Conservation (phyloP, 164 flowering plant genomes). For the Vitis vinifera region DNA sequence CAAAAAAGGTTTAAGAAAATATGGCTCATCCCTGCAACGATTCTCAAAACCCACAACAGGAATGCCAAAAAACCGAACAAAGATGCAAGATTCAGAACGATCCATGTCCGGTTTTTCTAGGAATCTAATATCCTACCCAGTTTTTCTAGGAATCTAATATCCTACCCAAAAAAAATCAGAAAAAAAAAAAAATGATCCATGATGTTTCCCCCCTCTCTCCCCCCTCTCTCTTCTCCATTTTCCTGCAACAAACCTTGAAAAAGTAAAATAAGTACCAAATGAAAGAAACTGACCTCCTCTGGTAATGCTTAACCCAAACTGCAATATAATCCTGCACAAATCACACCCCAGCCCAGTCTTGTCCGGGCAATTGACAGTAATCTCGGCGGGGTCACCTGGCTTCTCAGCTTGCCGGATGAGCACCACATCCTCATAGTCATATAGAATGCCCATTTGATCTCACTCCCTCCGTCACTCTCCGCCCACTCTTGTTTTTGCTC, state of each 20-base stretch:
- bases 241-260: not conserved
- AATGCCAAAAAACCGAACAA: no score
- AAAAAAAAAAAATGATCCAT: no score
- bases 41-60: no score
- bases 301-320: conserved; percentile 31
- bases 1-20: no score
- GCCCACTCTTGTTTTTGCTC: not conserved
- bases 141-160: no score
- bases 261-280: not conserved
- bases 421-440: conserved; percentile 19
- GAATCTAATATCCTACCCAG: no score
- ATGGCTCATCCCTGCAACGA: no score
- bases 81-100: no score
- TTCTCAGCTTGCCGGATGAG: conserved; percentile 18
- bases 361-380: conserved; percentile 39
- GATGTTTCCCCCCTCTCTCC: no score
- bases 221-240: no score
- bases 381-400: conserved; percentile 17
- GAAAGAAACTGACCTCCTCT: conserved; percentile 23
- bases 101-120: no score
- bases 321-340: conserved; percentile 34
- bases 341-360: conserved; percentile 39
- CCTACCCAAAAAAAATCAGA: no score
- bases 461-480: not conserved
- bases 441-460: conserved; percentile 18